A percentile compares a stretch with the other conserved stretches of the same genome.
Conservation (phyloP, 495 filamentous ascomycete genomes). For the Trichocladium uniseriatum region DNA sequence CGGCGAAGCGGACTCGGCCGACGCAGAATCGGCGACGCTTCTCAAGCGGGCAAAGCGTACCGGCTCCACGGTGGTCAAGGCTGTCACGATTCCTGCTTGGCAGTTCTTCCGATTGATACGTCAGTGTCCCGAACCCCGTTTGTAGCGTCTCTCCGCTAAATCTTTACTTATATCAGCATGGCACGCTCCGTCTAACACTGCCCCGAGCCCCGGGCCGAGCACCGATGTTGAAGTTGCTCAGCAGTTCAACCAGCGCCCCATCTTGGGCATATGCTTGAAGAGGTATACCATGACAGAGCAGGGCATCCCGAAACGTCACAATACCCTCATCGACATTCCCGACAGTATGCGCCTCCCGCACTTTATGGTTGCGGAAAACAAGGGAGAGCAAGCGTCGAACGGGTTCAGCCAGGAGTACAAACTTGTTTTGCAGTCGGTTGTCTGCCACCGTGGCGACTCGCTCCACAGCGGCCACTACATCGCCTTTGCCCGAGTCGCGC, state of each 20-base stretch:
- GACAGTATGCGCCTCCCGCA: conserved; percentile 79
- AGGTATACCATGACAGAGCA: conserved; percentile 68
- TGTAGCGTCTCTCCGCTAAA: conserved; percentile 32
- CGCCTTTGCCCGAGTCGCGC: conserved; percentile 62
- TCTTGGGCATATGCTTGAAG: conserved; percentile 87
- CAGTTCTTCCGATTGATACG: conserved; percentile 91
- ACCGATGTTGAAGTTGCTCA: conserved; percentile 40
- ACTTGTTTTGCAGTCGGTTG: conserved; percentile 74
- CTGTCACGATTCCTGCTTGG: conserved; percentile 94
- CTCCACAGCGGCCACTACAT: conserved; percentile 92
- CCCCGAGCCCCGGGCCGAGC: conserved; percentile 36
- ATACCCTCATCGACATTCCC: conserved; percentile 85
- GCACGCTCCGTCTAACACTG: conserved; percentile 44
- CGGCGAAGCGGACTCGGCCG: conserved; percentile 23
- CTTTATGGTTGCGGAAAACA: conserved; percentile 75
- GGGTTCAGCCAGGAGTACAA: conserved; percentile 56
- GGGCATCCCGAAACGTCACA: conserved; percentile 57
- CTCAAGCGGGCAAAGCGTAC: conserved; percentile 33
- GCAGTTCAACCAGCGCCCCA: conserved; percentile 53
- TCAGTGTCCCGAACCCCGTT: conserved; percentile 31
- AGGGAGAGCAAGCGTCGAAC: conserved; percentile 54
- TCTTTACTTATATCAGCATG: conserved; percentile 63
- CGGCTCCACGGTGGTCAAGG: conserved; percentile 53
- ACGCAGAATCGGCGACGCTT: conserved; percentile 30
- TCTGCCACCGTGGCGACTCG: conserved; percentile 84